phyloP scores from a whole-genome alignment of 257 asterid genomes.

The Penstemon barbatus region DNA sequence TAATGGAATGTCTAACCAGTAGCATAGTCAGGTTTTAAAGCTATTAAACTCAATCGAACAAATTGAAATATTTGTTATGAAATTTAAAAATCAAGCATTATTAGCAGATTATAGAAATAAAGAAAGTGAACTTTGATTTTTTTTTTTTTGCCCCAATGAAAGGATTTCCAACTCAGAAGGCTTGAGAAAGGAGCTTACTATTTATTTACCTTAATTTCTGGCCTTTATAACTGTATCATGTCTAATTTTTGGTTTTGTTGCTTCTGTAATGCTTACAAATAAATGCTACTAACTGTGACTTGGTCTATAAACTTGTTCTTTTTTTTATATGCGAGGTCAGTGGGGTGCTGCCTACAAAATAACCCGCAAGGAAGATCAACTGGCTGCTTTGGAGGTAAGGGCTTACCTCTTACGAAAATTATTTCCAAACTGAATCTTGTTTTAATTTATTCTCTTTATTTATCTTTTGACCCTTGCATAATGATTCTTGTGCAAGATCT shows the following conservation, averaged over 20 bases:
- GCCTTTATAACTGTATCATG: not conserved
- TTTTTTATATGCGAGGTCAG: constrained; percentile 38
- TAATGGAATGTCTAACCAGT: no score
- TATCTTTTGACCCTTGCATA: not conserved
- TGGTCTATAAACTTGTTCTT: constrained; percentile 2
- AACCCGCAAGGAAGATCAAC: constrained; percentile 63
- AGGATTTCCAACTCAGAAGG: not conserved
- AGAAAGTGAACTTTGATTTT: not conserved
- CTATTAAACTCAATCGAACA: no score
- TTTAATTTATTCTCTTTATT: not conserved
- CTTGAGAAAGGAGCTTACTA: not conserved
- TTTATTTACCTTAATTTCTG: not conserved
- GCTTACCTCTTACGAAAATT: not conserved
- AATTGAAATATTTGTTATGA: no score
- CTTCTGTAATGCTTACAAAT: not conserved
- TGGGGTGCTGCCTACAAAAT: constrained; percentile 98
- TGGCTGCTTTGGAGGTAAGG: constrained; percentile 68
- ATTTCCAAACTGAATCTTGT: not conserved
- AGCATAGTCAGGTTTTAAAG: no score
- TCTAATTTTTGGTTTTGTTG: not conserved
- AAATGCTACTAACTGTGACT: not conserved
- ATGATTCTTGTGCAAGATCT: not conserved
- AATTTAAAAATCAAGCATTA: not conserved
- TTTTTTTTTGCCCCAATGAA: not conserved
- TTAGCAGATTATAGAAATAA: no score